Evolutionary conservation across 768 basidiomycete species (phyloP).

Genomic region (Polyporus arcularius): DNA sequence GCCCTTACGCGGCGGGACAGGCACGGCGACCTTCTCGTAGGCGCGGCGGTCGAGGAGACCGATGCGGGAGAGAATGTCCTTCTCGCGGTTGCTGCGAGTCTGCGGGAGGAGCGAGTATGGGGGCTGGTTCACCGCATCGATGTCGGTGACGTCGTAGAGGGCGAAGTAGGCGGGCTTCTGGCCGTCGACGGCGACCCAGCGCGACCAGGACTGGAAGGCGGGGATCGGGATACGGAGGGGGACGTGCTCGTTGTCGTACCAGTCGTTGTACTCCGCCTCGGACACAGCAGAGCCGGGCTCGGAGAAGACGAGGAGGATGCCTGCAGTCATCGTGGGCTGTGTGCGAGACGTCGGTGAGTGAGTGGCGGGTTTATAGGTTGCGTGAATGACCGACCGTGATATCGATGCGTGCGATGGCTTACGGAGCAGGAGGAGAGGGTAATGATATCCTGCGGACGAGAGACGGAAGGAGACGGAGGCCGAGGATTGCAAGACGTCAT

Average conservation of each 20-base stretch:
- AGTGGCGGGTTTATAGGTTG: too few species aligned
- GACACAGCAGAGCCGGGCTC: slow-evolving; percentile 29
- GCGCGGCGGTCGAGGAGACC: slow-evolving; percentile 38
- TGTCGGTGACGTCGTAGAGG: slow-evolving; percentile 20
- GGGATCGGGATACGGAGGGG: slow-evolving; percentile 39
- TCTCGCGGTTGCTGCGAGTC: slow-evolving; percentile 40
- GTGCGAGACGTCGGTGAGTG: too few species aligned
- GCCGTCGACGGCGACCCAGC: slow-evolving; percentile 39
- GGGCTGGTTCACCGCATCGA: slow-evolving; percentile 2
- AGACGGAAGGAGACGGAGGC: too few species aligned
- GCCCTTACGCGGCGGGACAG: background rate
- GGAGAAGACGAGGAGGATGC: slow-evolving; percentile 28
- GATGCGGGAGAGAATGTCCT: slow-evolving; percentile 31
- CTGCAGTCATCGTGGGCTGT: background rate
- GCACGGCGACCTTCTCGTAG: slow-evolving; percentile 22
- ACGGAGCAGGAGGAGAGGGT: too few species aligned
- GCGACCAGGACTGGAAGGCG: slow-evolving; percentile 36
- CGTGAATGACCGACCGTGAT: too few species aligned
- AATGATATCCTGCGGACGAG: too few species aligned
- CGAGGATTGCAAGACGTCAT: too few species aligned
- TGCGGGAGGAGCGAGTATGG: slow-evolving; percentile 37
- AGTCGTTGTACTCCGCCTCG: slow-evolving; percentile 49
- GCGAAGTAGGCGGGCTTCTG: slow-evolving; percentile 36
- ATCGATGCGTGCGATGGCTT: too few species aligned
- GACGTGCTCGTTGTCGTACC: slow-evolving; percentile 61